Base-by-base conservation (phyloP, 2,329 filamentous ascomycete genomes). In the Colletotrichum sp. region DNA sequence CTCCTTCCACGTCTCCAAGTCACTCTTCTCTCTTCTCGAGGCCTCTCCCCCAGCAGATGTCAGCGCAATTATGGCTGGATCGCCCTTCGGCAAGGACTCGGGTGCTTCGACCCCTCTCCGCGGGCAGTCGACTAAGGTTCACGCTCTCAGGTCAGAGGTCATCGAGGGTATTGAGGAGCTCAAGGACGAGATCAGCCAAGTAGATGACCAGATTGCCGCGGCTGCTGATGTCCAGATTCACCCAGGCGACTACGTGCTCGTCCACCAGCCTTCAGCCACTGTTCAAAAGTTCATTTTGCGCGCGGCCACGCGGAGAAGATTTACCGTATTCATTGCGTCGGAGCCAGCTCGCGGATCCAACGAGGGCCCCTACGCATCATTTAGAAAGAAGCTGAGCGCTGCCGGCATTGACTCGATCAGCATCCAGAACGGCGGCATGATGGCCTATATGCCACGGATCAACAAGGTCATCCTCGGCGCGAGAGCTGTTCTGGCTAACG, bases 151-250 rank as follows among this genome's bases (percentile, higher is more conserved):
- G 77, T 95, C 95, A 16, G 97, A 99, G 85, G 94, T 99, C 30
- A 93, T 98, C 79, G 95, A 97, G 80, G 97, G 96, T 57, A 98
- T 99, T 81, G 93, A 95, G 81, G 97, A 99, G 84, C 96, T 99
- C 76, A 95, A 98, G 84, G 97, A 99, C 82, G 97, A 99, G 86
- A 93, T 99, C 72, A 94, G 94, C 79, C 94, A 96, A 82, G 96
- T 96, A 9, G 97, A 98, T 82, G 95, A 98, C 82, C 96, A 98
- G 85, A 98, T 99, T 80, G 95, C 96, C 3, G 92, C 93, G 26
- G 94, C 96, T 78, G 95, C 96, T 4, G 94, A 98, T 78, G 95
- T 98, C 64, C 95, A 98, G 84, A 98, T 99, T 78, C 95, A 98
- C 83, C 95, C 95, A 2, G 96, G 96, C 82, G 96, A 99, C 84